phyloP scores from a whole-genome alignment of 2,329 filamentous ascomycete species.

The Fusarium coicis region DNA sequence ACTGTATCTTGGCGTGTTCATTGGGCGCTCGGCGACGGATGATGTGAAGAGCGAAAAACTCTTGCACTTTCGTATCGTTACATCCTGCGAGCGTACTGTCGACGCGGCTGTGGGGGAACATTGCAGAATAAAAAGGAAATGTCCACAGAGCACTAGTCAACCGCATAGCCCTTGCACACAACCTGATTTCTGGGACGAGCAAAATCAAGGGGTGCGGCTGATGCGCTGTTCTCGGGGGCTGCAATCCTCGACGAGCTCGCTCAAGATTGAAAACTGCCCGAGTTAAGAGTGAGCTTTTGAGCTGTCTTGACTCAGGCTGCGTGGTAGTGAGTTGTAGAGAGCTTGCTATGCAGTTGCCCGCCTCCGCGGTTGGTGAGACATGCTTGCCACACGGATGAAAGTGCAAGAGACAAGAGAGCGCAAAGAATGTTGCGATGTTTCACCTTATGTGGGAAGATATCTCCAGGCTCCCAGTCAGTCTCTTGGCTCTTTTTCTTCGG shows the following conservation, averaged over 20 bases:
- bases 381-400: rapidly evolving
- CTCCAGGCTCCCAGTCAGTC: rapidly evolving
- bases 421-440: background rate
- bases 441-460: rapidly evolving
- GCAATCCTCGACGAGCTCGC: rapidly evolving
- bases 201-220: background rate
- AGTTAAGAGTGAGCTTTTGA: rapidly evolving
- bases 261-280: rapidly evolving
- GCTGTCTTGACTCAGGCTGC: too few species aligned
- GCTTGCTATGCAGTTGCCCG: rapidly evolving
- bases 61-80: background rate
- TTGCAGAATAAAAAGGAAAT: background rate
- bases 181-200: background rate
- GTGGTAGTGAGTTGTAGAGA: rapidly evolving
- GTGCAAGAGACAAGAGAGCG: background rate
- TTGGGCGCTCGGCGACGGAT: background rate
- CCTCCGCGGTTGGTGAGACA: rapidly evolving
- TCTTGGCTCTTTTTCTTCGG: background rate
- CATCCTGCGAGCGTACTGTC: background rate
- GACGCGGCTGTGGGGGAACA: rapidly evolving
- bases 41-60: background rate
- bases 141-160: background rate
- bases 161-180: too few species aligned
- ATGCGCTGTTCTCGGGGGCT: background rate
- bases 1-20: background rate